phyloP scores from a whole-genome alignment of 2,329 filamentous ascomycete species.

The Mycosphaerella sp. region DNA sequence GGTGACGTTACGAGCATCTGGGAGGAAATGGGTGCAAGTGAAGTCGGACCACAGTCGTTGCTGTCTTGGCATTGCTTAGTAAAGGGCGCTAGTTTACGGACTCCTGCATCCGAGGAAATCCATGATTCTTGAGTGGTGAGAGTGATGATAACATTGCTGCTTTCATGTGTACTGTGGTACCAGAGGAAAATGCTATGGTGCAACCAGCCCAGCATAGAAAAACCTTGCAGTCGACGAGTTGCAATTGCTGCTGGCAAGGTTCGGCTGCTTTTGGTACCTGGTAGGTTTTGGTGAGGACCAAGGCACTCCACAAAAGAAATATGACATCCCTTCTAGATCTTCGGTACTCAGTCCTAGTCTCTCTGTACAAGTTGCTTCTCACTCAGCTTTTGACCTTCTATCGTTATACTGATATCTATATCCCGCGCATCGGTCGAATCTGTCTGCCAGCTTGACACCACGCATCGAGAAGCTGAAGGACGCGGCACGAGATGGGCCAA shows the following conservation, averaged over 20 bases:
- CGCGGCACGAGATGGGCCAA: background rate
- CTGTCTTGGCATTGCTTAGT: no score
- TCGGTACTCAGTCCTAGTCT: background rate
- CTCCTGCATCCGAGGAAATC: no score
- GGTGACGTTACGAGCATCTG: no score
- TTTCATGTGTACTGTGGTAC: background rate
- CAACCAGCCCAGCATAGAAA: background rate
- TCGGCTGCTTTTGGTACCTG: background rate
- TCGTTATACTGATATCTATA: no score
- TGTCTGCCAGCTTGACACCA: background rate
- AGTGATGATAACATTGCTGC: no score
- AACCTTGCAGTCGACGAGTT: background rate
- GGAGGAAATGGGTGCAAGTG: no score
- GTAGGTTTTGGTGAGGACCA: background rate
- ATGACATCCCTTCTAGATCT: background rate
- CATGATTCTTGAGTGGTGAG: no score
- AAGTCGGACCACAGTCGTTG: no score
- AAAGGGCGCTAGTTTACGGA: no score
- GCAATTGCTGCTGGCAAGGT: background rate
- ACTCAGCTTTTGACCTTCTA: background rate
- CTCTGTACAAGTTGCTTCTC: background rate
- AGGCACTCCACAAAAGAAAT: background rate
- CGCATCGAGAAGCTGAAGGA: background rate
- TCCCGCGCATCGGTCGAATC: background rate
- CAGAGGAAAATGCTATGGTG: background rate